Conservation (phyloP, 495 filamentous ascomycete genomes). For the Aspergillus indologenus region DNA sequence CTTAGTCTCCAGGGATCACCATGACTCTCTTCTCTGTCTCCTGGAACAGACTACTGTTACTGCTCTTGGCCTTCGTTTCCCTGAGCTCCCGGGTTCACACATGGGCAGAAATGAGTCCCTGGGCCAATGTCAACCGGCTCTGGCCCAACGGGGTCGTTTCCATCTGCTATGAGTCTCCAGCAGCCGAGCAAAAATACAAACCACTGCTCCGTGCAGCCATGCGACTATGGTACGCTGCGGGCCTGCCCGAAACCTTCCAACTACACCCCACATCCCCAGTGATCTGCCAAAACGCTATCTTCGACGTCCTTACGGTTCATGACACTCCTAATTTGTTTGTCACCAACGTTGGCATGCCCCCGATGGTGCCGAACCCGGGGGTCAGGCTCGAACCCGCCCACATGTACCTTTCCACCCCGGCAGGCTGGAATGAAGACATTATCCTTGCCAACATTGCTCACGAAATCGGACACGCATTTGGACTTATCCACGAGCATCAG, state of each 20-base stretch:
- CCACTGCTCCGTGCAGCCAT: neutral
- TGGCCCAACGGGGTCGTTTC: conserved; percentile 2
- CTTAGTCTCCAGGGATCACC: neutral
- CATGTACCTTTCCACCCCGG: neutral
- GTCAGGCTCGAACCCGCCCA: too few relatives aligned
- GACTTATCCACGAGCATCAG: conserved; percentile 14
- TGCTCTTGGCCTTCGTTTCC: neutral
- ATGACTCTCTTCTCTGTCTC: too few relatives aligned
- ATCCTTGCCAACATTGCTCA: conserved; percentile 3
- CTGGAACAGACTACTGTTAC: neutral
- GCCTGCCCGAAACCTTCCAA: conserved; percentile 1
- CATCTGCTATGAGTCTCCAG: neutral
- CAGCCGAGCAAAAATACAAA: neutral
- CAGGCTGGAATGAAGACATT: neutral
- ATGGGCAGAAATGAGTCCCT: neutral
- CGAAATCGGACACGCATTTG: conserved; percentile 13
- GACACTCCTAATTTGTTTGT: neutral
- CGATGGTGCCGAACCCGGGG: neutral
- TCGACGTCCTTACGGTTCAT: neutral
- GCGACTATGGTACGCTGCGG: conserved; percentile 8
- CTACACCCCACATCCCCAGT: neutral
- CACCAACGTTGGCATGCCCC: neutral
- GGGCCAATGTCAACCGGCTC: neutral
- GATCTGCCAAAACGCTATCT: neutral
- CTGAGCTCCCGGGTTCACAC: neutral